Base-by-base conservation (phyloP, 345 rosid species). In the Sisymbrium altissimum region DNA sequence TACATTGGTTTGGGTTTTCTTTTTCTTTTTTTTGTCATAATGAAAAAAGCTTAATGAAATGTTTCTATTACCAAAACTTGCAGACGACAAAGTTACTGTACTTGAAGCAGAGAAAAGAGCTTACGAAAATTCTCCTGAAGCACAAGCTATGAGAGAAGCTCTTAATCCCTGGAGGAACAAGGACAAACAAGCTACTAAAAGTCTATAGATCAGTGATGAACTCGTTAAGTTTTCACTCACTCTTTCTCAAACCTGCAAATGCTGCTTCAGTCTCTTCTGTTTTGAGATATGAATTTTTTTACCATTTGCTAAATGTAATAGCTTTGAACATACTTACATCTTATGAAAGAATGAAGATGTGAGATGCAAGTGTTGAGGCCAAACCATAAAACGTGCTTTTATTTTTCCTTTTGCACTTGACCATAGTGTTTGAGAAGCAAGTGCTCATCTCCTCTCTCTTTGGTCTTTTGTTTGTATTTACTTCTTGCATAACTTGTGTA, bases 141-240 rank as follows among this genome's bases (percentile, higher is more conserved):
- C 89, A 67, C 87, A 82, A 79, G 97, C 96, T 23, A 50, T 83
- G 18, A 83, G 84, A 78, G 92, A 90, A 27, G 89, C 93, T 68
- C 87, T 90, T 27, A 89, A 93, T 84, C 97, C 98, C 32, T 90
- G 97, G 98, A 90, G 89, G 78, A 83, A 87, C 72, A 83, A 21
- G 40, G 93, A 88, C 44, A 36, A 77, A 9, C 76, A 83, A 77
- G 44, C 82, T 2, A 66, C 53, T 29, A 66, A 71, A 86, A 83
- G 62, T 68, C 70, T 79, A 30, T 85, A 73, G 67, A 35, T 66
- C 54, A 18, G 2, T 2, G 15, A 11, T 23, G 33, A 53, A 19
- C 53, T 71, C 19, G 53, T 55, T 29, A 40, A 54, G 41, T 60
- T 53, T 63, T 40, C 13, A 6, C 66, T 64, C 43, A 18, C 68